phyloP scores from a whole-genome alignment of 2,329 filamentous ascomycete species.

The Hansfordia pulvinata region DNA sequence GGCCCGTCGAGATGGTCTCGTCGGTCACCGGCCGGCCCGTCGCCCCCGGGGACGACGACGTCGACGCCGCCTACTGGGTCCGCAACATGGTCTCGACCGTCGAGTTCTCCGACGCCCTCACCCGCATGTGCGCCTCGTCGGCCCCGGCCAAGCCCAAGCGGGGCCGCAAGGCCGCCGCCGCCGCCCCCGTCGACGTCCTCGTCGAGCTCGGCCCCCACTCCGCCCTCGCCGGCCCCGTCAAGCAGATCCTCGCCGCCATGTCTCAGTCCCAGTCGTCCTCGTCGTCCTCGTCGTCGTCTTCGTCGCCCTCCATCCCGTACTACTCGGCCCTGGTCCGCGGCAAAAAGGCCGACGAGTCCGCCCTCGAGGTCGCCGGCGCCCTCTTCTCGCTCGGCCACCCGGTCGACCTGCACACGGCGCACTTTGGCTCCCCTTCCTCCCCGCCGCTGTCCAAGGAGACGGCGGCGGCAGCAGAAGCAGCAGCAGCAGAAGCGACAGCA shows the following conservation, averaged over 20 bases:
- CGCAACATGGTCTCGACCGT: slow-evolving; percentile 11
- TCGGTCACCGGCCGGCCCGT: slow-evolving; percentile 10
- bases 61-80: slow-evolving; percentile 11
- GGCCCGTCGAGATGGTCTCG: slow-evolving; percentile 7
- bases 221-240: slow-evolving; percentile 16
- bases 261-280: slow-evolving; percentile 6
- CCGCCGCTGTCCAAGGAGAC: too few species aligned
- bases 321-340: slow-evolving; percentile 9
- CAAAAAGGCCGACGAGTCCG: slow-evolving; percentile 7
- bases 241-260: slow-evolving; percentile 18
- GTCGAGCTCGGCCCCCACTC: slow-evolving; percentile 18
- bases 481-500: too few species aligned
- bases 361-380: slow-evolving; percentile 11
- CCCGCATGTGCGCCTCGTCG: slow-evolving; percentile 19
- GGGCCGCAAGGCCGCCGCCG: too few species aligned
- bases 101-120: slow-evolving; percentile 19
- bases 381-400: slow-evolving; percentile 10
- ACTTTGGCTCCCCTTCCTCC: too few species aligned
- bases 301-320: slow-evolving; percentile 10
- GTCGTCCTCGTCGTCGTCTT: too few species aligned
- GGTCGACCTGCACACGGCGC: slow-evolving; percentile 12
- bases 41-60: slow-evolving; percentile 1
- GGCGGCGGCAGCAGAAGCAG: too few species aligned
- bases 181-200: slow-evolving; percentile 7
- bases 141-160: slow-evolving; percentile 12